These are phyloP conservation scores for Camelina neglecta DNA, from an alignment of 345 rosid genomes.

Conservation along the genomic window DNA sequence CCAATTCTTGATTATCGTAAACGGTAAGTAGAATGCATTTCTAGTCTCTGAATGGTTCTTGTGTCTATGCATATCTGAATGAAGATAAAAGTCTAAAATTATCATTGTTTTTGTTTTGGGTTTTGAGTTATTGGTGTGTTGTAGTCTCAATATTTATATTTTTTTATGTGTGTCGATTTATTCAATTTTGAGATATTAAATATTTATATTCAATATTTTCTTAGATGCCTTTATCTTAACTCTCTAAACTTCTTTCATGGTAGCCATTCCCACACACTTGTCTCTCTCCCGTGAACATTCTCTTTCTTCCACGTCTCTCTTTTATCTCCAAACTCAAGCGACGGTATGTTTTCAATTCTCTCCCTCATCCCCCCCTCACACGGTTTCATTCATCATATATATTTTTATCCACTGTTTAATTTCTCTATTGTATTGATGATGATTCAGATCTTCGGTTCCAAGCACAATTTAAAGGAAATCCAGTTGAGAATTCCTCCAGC, in stretches of 20 bases:
- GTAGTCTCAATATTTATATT: too few species aligned
- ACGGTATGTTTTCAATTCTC: conserved; percentile 27
- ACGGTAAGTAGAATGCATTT: too few species aligned
- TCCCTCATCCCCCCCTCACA: background rate
- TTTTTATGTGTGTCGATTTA: too few species aligned
- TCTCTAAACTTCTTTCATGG: conserved; percentile 30
- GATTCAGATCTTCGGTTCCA: conserved; percentile 34
- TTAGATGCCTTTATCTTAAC: too few species aligned
- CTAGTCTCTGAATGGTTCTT: too few species aligned
- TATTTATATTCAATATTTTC: too few species aligned
- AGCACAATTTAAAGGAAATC: conserved; percentile 20
- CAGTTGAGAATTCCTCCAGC: conserved; percentile 28
- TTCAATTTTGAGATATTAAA: too few species aligned
- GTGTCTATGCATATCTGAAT: too few species aligned
- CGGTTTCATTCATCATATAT: background rate
- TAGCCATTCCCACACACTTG: conserved; percentile 22
- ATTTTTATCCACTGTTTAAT: background rate
- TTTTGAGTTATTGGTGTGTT: too few species aligned
- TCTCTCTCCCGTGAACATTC: conserved; percentile 34
- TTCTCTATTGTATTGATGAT: conserved; percentile 7
- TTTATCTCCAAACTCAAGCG: conserved; percentile 21
- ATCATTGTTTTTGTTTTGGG: too few species aligned
- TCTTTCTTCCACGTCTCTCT: conserved; percentile 31
- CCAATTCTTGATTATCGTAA: too few species aligned
- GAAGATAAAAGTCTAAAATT: too few species aligned